Conservation (phyloP, 352 stramenopile genomes). For the Globisporangium splendens region DNA sequence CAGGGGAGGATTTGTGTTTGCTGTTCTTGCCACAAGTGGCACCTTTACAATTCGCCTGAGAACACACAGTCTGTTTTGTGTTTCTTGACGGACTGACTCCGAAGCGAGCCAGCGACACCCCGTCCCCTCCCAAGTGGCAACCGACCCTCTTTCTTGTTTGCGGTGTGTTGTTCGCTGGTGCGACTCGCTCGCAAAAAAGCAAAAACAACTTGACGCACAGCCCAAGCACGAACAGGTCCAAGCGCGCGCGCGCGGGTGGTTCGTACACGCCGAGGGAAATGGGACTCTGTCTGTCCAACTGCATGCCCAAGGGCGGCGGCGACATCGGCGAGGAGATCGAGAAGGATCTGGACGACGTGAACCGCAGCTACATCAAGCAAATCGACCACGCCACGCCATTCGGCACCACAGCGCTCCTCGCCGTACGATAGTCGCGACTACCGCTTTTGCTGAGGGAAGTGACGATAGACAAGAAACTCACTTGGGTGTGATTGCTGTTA, state of each 20-base stretch:
- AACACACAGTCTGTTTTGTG: neutral
- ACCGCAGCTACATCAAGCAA: constrained; percentile 50
- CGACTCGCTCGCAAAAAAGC: neutral
- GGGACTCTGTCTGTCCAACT: constrained; percentile 84
- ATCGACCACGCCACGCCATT: constrained; percentile 48
- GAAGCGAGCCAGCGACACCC: neutral
- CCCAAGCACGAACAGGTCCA: neutral
- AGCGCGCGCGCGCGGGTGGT: too few species aligned
- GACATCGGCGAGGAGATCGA: constrained; percentile 86
- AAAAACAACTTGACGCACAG: neutral
- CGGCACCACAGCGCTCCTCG: constrained; percentile 69
- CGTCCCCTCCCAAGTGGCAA: neutral
- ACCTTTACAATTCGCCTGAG: neutral
- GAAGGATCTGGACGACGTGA: constrained; percentile 71
- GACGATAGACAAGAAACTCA: too few species aligned
- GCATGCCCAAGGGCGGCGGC: constrained; percentile 56
- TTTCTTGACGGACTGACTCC: too few species aligned
- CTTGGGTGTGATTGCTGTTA: neutral
- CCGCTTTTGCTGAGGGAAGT: too few species aligned
- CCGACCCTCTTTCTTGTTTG: neutral
- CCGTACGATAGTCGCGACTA: constrained; percentile 29
- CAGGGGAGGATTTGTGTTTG: neutral
- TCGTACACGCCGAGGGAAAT: too few species aligned
- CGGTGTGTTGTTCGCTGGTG: neutral
- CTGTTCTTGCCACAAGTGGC: neutral